Percentiles rank a stretch among this genome's conserved stretches.
These are phyloP conservation scores for Trypanosoma boissoni DNA, from an alignment of 208 protist species.

Conservation along the genomic window DNA sequence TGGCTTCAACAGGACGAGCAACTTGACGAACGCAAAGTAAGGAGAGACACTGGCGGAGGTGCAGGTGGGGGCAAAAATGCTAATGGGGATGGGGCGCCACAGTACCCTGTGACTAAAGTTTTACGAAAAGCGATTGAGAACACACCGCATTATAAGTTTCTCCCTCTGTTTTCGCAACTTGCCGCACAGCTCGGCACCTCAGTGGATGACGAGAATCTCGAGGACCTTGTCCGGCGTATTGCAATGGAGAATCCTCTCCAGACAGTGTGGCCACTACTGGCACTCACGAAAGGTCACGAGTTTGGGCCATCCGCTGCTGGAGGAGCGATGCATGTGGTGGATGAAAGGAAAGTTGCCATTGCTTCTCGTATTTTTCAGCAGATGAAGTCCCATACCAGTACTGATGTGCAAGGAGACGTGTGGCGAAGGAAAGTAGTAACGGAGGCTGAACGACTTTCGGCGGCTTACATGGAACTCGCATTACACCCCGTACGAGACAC, in stretches of 20 bases:
- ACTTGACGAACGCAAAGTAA: constrained; percentile 10
- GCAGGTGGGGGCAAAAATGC: not conserved
- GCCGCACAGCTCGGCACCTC: constrained; percentile 57
- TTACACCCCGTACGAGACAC: constrained; percentile 30
- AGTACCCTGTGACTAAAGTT: constrained; percentile 29
- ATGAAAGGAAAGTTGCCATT: constrained; percentile 32
- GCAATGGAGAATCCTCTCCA: constrained; percentile 52
- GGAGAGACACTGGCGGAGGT: not conserved
- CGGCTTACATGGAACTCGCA: constrained; percentile 81
- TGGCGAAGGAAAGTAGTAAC: constrained; percentile 22
- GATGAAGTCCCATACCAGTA: constrained; percentile 8
- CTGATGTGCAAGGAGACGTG: not conserved
- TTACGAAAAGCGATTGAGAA: constrained; percentile 45
- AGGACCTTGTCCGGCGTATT: constrained; percentile 42
- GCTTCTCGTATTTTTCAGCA: constrained; percentile 28
- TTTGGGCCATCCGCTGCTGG: constrained; percentile 31
- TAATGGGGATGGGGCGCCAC: no score
- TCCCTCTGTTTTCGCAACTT: constrained; percentile 66
- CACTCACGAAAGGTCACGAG: constrained; percentile 56
- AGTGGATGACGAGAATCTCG: constrained; percentile 25
- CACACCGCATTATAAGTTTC: constrained; percentile 51
- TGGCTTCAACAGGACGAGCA: constrained; percentile 59
- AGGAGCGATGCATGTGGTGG: constrained; percentile 27
- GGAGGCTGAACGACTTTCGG: constrained; percentile 53
- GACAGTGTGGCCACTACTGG: constrained; percentile 67